Evolutionary conservation across 2,329 filamentous ascomycete genomes (phyloP), one percentile per base, ranked within the genome.

Genomic region (Sclerotinia subarctica): DNA sequence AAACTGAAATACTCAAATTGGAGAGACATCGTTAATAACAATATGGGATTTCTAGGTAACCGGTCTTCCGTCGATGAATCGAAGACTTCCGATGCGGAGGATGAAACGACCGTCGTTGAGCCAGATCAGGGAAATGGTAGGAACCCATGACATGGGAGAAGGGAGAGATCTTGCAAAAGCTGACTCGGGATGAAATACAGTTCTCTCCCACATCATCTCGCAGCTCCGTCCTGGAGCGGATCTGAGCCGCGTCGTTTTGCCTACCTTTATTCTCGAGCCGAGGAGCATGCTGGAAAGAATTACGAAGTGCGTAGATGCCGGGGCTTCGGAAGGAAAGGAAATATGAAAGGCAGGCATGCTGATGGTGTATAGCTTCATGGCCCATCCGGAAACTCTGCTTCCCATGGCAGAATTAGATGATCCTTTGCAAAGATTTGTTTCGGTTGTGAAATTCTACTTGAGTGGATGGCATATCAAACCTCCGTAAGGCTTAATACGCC

Each of bases 381-480:
- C 94, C 75, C 95, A 99, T 78, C 95, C 95, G 52, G 95, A 99
- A 80, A 96, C 93, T 76, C 89, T 99, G 44, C 87, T 99, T 5
- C 90, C 91, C 46, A 95, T 98, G 79, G 87, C 94, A 56, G 82
- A 87, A 58, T 91, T 97, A 74, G 91, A 98, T 64, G 94, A 99
- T 76, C 94, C 95, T 1, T 83, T 93, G 68, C 84, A 94, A 76
- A 88, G 95, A 78, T 99, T 99, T 77, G 88, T 98, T 42, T 92
- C 93, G 19, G 95, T 99, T 62, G 92, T 97, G 77, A 97, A 96
- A 80, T 99, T 99, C 80, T 99, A 99, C 80, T 84, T 99, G 56
- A 97, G 93, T 79, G 95, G 95, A 76, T 99, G 95, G 95, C 95
- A 99, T 79, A 97, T 99, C 78, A 95, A 94, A 80, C 95, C 95